Evolutionary conservation across 164 flowering plant species (phyloP).

Genomic region (Aristolochia fimbriata): DNA sequence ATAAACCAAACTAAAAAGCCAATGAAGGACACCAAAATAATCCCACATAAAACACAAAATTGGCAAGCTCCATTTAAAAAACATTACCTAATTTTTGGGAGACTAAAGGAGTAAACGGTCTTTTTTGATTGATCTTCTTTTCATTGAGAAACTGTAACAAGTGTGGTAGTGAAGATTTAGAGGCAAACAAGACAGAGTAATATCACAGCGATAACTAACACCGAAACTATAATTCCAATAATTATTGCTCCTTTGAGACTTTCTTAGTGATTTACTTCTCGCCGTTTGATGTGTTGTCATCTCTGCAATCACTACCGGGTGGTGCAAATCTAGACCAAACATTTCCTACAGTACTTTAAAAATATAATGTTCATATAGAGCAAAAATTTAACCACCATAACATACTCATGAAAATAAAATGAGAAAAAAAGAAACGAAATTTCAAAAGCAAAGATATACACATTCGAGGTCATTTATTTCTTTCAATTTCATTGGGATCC

Average conservation of each 20-base stretch:
- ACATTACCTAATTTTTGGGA: slow-evolving; percentile 25
- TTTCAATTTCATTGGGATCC: slow-evolving; percentile 56
- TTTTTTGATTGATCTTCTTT: slow-evolving; percentile 31
- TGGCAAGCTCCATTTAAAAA: slow-evolving; percentile 29
- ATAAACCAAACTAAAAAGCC: too few species aligned
- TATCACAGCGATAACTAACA: slow-evolving; percentile 27
- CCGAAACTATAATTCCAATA: slow-evolving; percentile 32
- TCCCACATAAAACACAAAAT: not conserved
- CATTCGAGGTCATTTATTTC: slow-evolving; percentile 45
- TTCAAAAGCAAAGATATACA: slow-evolving; percentile 11
- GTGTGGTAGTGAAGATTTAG: slow-evolving; percentile 20
- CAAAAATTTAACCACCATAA: not conserved
- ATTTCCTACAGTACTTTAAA: slow-evolving; percentile 62
- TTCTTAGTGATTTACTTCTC: slow-evolving; percentile 13
- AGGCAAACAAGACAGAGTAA: slow-evolving; percentile 29
- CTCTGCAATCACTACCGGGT: slow-evolving; percentile 25
- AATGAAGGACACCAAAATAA: too few species aligned
- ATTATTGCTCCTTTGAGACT: slow-evolving; percentile 26
- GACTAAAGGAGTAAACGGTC: slow-evolving; percentile 39
- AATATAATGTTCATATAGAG: slow-evolving; percentile 7
- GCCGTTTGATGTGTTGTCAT: slow-evolving; percentile 3
- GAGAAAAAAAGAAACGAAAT: not conserved
- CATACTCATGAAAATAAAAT: not conserved
- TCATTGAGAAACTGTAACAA: slow-evolving; percentile 58
- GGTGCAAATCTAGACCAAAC: slow-evolving; percentile 61